phyloP scores from a whole-genome alignment of 495 filamentous ascomycete species.

The Neurospora pannonica region DNA sequence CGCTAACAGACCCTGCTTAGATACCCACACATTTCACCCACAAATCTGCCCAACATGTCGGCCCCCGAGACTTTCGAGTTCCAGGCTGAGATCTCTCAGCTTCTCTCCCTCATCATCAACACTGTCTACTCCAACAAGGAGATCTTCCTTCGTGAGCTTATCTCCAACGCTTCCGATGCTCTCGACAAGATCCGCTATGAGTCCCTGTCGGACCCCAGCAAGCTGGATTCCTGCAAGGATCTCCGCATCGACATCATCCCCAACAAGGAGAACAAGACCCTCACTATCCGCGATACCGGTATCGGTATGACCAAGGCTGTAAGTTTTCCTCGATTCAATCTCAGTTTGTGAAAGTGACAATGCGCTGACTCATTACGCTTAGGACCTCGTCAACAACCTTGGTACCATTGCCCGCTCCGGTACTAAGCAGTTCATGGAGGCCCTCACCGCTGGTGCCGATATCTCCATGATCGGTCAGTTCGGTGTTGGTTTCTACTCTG shows the following conservation, averaged over 20 bases:
- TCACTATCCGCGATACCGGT: slow-evolving; percentile 94
- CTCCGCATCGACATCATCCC: slow-evolving; percentile 97
- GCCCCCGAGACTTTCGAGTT: slow-evolving; percentile 91
- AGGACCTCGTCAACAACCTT: slow-evolving; percentile 99
- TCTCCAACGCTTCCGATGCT: slow-evolving; percentile 97
- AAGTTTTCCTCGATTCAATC: slow-evolving; percentile 36
- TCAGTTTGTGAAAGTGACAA: neutral
- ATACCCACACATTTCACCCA: slow-evolving; percentile 16
- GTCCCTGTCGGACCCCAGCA: slow-evolving; percentile 89
- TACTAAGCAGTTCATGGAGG: slow-evolving; percentile 99
- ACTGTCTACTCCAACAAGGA: slow-evolving; percentile 99
- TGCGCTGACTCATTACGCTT: slow-evolving; percentile 15
- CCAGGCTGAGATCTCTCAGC: slow-evolving; percentile 99
- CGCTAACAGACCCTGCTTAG: slow-evolving; percentile 8
- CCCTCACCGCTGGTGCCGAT: slow-evolving; percentile 93
- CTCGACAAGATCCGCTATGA: slow-evolving; percentile 99
- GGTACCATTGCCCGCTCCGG: slow-evolving; percentile 98
- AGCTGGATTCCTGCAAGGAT: slow-evolving; percentile 94
- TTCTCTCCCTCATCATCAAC: slow-evolving; percentile 98
- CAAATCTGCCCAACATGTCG: slow-evolving; percentile 48
- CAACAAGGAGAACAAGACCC: slow-evolving; percentile 90
- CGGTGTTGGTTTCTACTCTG: slow-evolving; percentile 99
- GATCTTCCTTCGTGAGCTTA: slow-evolving; percentile 96
- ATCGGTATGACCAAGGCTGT: slow-evolving; percentile 99
- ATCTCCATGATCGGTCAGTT: slow-evolving; percentile 99